Conservation (phyloP, 805 yeast species). For the Saturnispora diversa region DNA sequence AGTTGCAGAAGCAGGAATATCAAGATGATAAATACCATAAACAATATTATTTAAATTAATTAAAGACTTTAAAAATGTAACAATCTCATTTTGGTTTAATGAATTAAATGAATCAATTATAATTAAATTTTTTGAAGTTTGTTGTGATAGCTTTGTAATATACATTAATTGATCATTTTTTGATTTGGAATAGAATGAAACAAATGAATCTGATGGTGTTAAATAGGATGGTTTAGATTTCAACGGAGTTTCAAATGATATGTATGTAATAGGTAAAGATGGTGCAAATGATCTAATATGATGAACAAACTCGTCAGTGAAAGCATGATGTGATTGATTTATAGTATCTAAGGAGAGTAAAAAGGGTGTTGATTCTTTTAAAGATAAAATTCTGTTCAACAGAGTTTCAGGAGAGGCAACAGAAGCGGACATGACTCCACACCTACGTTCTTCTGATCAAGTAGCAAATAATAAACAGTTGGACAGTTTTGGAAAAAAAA, state of each 20-base stretch:
- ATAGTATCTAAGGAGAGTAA: slow-evolving; percentile 62
- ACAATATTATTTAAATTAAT: slow-evolving; percentile 39
- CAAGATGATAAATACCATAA: slow-evolving; percentile 41
- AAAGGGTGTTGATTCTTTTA: slow-evolving; percentile 72
- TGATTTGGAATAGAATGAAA: slow-evolving; percentile 35
- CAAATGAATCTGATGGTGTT: slow-evolving; percentile 33
- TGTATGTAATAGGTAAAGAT: slow-evolving; percentile 35
- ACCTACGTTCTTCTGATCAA: too few relatives aligned
- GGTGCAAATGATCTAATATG: slow-evolving; percentile 27
- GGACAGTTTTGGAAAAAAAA: too few relatives aligned
- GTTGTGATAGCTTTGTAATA: slow-evolving; percentile 5
- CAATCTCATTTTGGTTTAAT: slow-evolving; percentile 36
- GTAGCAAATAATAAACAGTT: too few relatives aligned
- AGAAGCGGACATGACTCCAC: slow-evolving; percentile 21
- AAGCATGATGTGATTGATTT: slow-evolving; percentile 51
- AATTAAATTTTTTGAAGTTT: slow-evolving; percentile 29
- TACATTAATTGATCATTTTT: slow-evolving; percentile 2
- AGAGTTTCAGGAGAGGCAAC: slow-evolving; percentile 40
- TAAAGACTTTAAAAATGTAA: slow-evolving; percentile 25
- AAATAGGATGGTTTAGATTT: slow-evolving; percentile 37
- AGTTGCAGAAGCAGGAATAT: slow-evolving; percentile 26
- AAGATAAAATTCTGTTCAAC: slow-evolving; percentile 54
- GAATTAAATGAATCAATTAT: slow-evolving; percentile 66
- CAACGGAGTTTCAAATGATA: slow-evolving; percentile 59
- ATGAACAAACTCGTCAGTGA: slow-evolving; percentile 52